phyloP scores from a whole-genome alignment of 1,284 basidiomycete species.

The Porogramme epimiltina region DNA sequence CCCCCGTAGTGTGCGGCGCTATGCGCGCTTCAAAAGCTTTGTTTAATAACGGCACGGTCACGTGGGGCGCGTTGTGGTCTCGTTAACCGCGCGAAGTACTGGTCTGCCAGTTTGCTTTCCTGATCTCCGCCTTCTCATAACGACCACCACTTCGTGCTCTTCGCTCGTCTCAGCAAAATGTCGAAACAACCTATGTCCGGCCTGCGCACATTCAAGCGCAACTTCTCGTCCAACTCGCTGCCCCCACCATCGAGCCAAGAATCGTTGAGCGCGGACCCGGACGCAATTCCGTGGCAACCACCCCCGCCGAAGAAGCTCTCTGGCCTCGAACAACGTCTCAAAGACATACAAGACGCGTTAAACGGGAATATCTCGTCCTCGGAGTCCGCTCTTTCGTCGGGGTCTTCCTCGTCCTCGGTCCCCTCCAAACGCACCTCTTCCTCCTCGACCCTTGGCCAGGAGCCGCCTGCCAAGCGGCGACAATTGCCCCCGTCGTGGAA shows the following conservation, averaged over 20 bases:
- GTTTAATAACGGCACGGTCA: neutral
- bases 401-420: slow-evolving; percentile 28
- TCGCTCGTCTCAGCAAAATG: neutral
- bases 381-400: slow-evolving; percentile 21
- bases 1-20: neutral
- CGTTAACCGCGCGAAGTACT: no score
- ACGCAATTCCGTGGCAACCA: slow-evolving; percentile 25
- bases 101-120: no score
- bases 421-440: slow-evolving; percentile 48
- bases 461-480: slow-evolving; percentile 46
- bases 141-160: no score
- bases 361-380: slow-evolving; percentile 25
- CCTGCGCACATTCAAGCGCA: slow-evolving; percentile 31
- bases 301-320: slow-evolving; percentile 24
- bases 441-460: slow-evolving; percentile 20
- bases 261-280: slow-evolving; percentile 11
- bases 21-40: slow-evolving; percentile 5
- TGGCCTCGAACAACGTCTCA: slow-evolving; percentile 45
- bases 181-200: slow-evolving; percentile 33
- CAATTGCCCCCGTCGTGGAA: slow-evolving; percentile 54
- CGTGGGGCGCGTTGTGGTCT: no score
- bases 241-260: slow-evolving; percentile 26
- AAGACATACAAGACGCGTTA: slow-evolving; percentile 54
- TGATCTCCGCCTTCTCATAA: no score
- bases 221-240: slow-evolving; percentile 32